These are phyloP conservation scores for Phytophthora colocasiae DNA, from an alignment of 352 stramenopile species.

Conservation along the genomic window DNA sequence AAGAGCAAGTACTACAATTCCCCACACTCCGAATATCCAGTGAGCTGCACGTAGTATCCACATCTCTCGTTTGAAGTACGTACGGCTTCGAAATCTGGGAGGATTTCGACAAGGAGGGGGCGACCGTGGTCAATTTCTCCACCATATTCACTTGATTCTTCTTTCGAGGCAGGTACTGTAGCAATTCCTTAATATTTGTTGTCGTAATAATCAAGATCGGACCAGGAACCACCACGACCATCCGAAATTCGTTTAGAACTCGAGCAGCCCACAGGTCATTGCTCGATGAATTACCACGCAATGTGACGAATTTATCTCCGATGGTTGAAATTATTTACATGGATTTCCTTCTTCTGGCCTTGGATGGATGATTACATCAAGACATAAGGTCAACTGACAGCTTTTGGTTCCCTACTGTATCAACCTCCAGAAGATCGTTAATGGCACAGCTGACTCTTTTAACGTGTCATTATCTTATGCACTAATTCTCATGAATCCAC, in stretches of 20 bases:
- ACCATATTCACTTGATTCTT: not conserved
- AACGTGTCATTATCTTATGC: slow-evolving; percentile 1
- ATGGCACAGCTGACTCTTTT: slow-evolving; percentile 6
- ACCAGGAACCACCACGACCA: slow-evolving; percentile 33
- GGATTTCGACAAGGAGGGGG: not conserved
- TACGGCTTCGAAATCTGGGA: not conserved
- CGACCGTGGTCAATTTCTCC: not conserved
- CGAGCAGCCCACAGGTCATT: slow-evolving; percentile 33
- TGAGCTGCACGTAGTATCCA: slow-evolving; percentile 6
- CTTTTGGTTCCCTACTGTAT: slow-evolving; percentile 12
- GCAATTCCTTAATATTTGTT: slow-evolving; percentile 27
- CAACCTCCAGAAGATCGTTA: slow-evolving; percentile 11
- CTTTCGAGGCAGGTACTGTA: slow-evolving; percentile 3
- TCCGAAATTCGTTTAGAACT: slow-evolving; percentile 31
- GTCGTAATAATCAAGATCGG: slow-evolving; percentile 22
- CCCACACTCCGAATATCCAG: slow-evolving; percentile 23
- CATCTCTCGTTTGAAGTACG: not conserved
- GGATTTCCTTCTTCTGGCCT: slow-evolving; percentile 24
- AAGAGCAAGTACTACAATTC: slow-evolving; percentile 15
- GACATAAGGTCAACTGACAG: not conserved
- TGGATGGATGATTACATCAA: slow-evolving; percentile 8
- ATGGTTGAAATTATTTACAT: no score
- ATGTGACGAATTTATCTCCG: slow-evolving; percentile 18
- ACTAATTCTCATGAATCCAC: slow-evolving; percentile 14
- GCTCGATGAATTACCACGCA: slow-evolving; percentile 20